Evolutionary conservation across 805 yeast genomes (phyloP).

Genomic region (Kazachstania taianensis): DNA sequence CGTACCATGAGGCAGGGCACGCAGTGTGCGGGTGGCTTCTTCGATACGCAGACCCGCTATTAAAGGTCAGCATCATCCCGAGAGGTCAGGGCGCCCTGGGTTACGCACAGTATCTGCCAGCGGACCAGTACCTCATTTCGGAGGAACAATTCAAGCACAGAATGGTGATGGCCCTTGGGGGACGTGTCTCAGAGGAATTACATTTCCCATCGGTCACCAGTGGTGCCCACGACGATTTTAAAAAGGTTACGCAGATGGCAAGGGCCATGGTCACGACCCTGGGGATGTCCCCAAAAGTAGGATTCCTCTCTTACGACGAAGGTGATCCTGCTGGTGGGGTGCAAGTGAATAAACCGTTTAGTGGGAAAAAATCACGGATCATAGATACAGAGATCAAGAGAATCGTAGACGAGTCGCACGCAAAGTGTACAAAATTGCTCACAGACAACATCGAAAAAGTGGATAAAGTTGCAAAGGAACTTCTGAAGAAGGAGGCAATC

Average conservation of each 20-base stretch:
- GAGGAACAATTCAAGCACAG: conserved; percentile 69
- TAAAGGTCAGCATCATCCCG: conserved; percentile 90
- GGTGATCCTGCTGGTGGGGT: conserved; percentile 38
- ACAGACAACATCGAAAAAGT: conserved; percentile 62
- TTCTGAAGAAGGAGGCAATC: conserved; percentile 77
- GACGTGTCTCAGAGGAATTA: conserved; percentile 83
- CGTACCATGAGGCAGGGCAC: conserved; percentile 95
- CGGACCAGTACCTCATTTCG: conserved; percentile 71
- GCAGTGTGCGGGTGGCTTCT: conserved; percentile 94
- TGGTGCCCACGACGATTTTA: conserved; percentile 90
- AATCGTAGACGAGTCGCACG: conserved; percentile 67
- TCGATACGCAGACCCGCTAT: conserved; percentile 78
- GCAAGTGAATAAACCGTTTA: conserved; percentile 71
- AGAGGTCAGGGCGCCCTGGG: conserved; percentile 93
- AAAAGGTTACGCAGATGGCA: conserved; percentile 83
- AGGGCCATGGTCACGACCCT: conserved; percentile 78
- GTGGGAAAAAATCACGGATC: conserved; percentile 71
- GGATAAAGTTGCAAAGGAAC: conserved; percentile 76
- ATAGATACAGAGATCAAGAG: conserved; percentile 79
- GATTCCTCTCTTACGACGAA: conserved; percentile 37
- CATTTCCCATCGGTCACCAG: conserved; percentile 81
- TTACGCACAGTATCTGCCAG: conserved; percentile 91
- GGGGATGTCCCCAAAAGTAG: conserved; percentile 81
- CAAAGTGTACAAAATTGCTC: conserved; percentile 55
- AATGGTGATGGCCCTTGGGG: conserved; percentile 92